phyloP scores from a whole-genome alignment of 345 rosid species.

The Salix suchowensis region DNA sequence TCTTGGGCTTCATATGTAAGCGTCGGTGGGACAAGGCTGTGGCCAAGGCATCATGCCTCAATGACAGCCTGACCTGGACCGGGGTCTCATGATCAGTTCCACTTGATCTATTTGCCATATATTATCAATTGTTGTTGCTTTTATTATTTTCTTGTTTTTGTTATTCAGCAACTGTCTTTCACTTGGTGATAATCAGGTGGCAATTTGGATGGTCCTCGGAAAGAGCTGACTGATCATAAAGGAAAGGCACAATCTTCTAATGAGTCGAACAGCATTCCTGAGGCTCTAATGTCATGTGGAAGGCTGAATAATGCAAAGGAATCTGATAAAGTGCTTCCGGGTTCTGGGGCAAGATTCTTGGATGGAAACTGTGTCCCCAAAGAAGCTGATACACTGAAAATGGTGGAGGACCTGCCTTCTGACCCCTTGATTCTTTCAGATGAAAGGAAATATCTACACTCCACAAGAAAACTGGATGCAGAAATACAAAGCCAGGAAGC shows the following conservation, averaged over 20 bases:
- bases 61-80: neutral
- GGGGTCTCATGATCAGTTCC: neutral
- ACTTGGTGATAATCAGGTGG: conserved; percentile 25
- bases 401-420: conserved; percentile 35
- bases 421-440: conserved; percentile 36
- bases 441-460: conserved; percentile 41
- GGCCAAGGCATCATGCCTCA: neutral
- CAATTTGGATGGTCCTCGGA: conserved; percentile 46
- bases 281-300: conserved; percentile 41
- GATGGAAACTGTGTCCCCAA: conserved; percentile 41
- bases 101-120: neutral
- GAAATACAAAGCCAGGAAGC: conserved; percentile 48
- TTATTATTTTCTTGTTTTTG: neutral
- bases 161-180: neutral
- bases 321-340: conserved; percentile 29
- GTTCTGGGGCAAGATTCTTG: conserved; percentile 44
- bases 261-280: conserved; percentile 40
- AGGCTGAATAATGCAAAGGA: conserved; percentile 43
- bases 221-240: conserved; percentile 45
- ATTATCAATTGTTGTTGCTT: neutral
- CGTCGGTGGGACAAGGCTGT: neutral
- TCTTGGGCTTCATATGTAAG: neutral
- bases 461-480: conserved; percentile 39
- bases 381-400: conserved; percentile 42
- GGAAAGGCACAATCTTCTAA: conserved; percentile 42